Evolutionary conservation across 23 red algal species (phyloP), one percentile per base, ranked within the genome.

Genomic region (Gracilariopsis chorda): DNA sequence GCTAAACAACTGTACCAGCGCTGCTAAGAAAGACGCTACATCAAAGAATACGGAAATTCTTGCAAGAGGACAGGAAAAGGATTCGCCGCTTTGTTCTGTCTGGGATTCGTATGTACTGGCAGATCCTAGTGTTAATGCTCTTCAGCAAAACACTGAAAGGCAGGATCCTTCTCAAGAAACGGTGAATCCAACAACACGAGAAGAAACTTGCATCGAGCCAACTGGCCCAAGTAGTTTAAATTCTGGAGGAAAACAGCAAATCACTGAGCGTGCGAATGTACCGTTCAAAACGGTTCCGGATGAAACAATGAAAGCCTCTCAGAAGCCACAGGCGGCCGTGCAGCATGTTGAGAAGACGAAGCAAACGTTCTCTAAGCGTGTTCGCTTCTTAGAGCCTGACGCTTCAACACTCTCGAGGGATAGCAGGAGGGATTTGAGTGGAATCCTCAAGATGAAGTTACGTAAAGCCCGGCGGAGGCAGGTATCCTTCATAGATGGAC

Each of bases 291-390:
- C 37, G 47, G 13, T 24, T 20, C 23, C 8, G 5, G n/a, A 2
- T 46, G 40, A 13, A 46, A 24, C 42, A 23, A 4, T 11, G 25
- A 9, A 46, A 73, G 47, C 1, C 32, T 20, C 67, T 73, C 37
- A 46, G 29, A 46, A 27, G 39, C 7, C 67, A 0, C 37, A 24
- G 30, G 20, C 40, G 2, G 0, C 37, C 12, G 0, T 45, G 10
- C 36, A 73, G 2, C 39, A 73, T 47, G 42, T 13, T 42, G 3
- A 19, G 20, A 73, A 73, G 47, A 27, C 39, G 28, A 73, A 73
- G 29, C 67, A 73, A 25, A 80, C 76, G 19, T 80, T 80, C 55
- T 80, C 76, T 3, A 80, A 80, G 17, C 76, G 76, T 4, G 76
- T 80, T 58, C 76, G 76, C 43, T 80, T 80, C 35, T 5, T 34